These are phyloP conservation scores for Monilinia aucupariae DNA, from an alignment of 2,329 filamentous ascomycete species.

Conservation along the genomic window DNA sequence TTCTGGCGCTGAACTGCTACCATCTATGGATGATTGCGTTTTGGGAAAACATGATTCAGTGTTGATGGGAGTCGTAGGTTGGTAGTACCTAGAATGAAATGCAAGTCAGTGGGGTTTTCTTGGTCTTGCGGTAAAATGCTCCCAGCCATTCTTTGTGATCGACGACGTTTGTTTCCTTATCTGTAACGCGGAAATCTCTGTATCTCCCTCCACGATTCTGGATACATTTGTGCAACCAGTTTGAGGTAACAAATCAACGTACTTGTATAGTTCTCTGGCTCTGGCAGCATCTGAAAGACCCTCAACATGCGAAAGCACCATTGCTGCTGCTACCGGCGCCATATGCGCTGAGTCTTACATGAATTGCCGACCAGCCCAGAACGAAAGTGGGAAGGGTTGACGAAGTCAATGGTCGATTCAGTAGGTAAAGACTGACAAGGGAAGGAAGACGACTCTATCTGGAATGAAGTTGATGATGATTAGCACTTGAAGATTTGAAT, in stretches of 20 bases:
- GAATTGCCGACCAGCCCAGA: neutral
- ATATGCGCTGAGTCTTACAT: slow-evolving; percentile 18
- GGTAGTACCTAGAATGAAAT: slow-evolving; percentile 31
- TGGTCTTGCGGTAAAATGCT: neutral
- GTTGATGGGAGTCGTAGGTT: slow-evolving; percentile 23
- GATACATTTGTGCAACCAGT: neutral
- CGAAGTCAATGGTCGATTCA: neutral
- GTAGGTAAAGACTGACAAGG: neutral
- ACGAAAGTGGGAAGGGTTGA: neutral
- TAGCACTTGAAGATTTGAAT: neutral
- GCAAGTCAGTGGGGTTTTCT: slow-evolving; percentile 10
- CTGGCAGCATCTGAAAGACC: slow-evolving; percentile 32
- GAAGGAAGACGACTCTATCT: neutral
- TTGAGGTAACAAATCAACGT: slow-evolving; percentile 13
- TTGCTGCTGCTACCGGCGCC: slow-evolving; percentile 27
- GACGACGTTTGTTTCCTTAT: neutral
- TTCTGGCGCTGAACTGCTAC: slow-evolving; percentile 17
- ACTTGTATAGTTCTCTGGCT: slow-evolving; percentile 36
- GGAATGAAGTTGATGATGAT: neutral
- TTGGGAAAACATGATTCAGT: slow-evolving; percentile 8
- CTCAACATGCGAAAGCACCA: slow-evolving; percentile 30
- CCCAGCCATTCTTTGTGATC: neutral
- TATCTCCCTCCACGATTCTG: neutral
- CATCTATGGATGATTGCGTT: neutral
- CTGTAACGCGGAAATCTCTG: neutral